Percentiles rank a stretch among this genome's conserved stretches.
Evolutionary conservation across 208 protist genomes (phyloP).

Genomic region (Trypanosomatidae sp.): DNA sequence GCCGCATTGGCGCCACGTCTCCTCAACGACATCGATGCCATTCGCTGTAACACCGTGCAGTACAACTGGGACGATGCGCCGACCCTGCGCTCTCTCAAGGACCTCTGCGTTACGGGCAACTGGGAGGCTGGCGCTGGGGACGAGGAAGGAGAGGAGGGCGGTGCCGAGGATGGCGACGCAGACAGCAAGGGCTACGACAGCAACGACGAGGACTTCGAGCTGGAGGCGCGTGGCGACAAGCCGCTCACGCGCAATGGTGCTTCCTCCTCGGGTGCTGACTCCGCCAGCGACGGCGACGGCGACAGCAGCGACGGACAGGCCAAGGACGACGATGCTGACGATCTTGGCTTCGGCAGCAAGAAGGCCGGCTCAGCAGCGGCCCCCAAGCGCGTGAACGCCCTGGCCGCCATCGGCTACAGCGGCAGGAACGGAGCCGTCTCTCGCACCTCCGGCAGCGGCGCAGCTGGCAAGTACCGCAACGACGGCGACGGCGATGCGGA

Average conservation of each 20-base stretch:
- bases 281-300: conserved; percentile 4
- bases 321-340: conserved; percentile 20
- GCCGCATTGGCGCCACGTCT: conserved; percentile 57
- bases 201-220: conserved; percentile 86
- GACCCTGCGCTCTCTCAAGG: conserved; percentile 74
- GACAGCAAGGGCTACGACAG: conserved; percentile 84
- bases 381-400: conserved; percentile 18
- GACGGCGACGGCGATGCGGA: conserved; percentile 10
- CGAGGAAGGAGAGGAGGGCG: conserved; percentile 41
- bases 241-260: conserved; percentile 15
- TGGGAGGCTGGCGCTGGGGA: conserved; percentile 79
- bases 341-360: neutral
- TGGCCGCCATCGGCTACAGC: conserved; percentile 28
- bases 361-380: neutral
- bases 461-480: neutral
- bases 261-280: neutral
- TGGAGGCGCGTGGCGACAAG: conserved; percentile 61
- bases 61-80: conserved; percentile 61
- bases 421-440: too few relatives aligned
- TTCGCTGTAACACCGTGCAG: conserved; percentile 44
- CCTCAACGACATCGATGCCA: conserved; percentile 55
- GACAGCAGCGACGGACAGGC: conserved; percentile 37
- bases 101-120: conserved; percentile 96
- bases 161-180: conserved; percentile 34
- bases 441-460: conserved; percentile 2